Evolutionary conservation across 2,329 filamentous ascomycete species (phyloP).

Genomic region (Parastagonospora avenae): DNA sequence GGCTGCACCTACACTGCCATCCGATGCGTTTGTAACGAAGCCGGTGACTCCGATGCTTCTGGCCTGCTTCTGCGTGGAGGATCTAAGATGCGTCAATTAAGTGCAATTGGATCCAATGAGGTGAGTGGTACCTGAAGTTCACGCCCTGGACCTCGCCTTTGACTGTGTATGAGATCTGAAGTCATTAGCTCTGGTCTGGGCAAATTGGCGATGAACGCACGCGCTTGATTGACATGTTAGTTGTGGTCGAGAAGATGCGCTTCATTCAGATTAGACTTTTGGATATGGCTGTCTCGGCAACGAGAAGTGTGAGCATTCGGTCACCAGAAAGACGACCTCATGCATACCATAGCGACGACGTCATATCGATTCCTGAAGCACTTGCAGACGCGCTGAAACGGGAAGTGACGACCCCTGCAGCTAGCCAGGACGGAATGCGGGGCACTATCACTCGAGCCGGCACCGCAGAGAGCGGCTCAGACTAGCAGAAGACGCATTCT

Average conservation of each 20-base stretch:
- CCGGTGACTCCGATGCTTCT: slow-evolving; percentile 52
- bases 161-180: slow-evolving; percentile 55
- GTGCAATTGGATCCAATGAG: background rate
- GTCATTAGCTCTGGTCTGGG: slow-evolving; percentile 21
- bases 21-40: slow-evolving; percentile 52
- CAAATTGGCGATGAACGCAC: slow-evolving; percentile 23
- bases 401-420: slow-evolving; percentile 5
- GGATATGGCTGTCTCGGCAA: background rate
- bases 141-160: slow-evolving; percentile 57
- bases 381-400: background rate
- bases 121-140: slow-evolving; percentile 50
- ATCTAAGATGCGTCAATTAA: slow-evolving; percentile 3
- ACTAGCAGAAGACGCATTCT: background rate
- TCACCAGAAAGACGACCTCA: background rate
- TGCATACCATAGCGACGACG: slow-evolving; percentile 9
- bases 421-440: slow-evolving; percentile 5
- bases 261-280: slow-evolving; percentile 15
- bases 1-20: slow-evolving; percentile 48
- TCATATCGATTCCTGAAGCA: slow-evolving; percentile 11
- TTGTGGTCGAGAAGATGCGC: slow-evolving; percentile 33
- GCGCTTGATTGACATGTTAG: slow-evolving; percentile 43
- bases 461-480: background rate
- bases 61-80: slow-evolving; percentile 52
- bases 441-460: background rate
- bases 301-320: background rate